Evolutionary conservation across 2,329 filamentous ascomycete species (phyloP).

Genomic region (Aspergillus proliferans): DNA sequence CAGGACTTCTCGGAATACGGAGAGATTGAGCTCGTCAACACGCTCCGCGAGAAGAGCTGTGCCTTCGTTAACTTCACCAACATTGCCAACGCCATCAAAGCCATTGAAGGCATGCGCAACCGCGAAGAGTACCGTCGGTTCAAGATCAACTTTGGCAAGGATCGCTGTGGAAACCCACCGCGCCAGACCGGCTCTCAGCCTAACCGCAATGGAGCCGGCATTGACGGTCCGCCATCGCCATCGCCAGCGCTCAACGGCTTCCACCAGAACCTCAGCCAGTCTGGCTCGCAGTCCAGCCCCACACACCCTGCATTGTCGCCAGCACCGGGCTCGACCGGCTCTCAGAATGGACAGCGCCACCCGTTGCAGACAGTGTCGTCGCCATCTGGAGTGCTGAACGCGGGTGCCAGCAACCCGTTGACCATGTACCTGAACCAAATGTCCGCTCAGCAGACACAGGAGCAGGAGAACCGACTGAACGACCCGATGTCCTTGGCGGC

Average conservation of each 20-base stretch:
- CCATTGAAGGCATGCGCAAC: conserved; percentile 89
- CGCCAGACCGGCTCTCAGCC: conserved; percentile 70
- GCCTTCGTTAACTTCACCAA: conserved; percentile 99
- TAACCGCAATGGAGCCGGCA: conserved; percentile 55
- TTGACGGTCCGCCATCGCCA: conserved; percentile 51
- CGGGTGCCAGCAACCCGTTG: conserved; percentile 74
- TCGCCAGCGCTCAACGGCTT: conserved; percentile 52
- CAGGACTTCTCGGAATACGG: conserved; percentile 97
- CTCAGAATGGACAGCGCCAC: conserved; percentile 53
- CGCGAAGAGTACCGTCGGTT: conserved; percentile 97
- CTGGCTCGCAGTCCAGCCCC: conserved; percentile 55
- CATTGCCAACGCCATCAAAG: conserved; percentile 99
- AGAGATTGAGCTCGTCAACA: conserved; percentile 96
- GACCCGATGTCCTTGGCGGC: conserved; percentile 37
- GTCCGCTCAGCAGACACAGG: conserved; percentile 52
- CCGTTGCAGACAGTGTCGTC: conserved; percentile 50
- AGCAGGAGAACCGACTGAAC: conserved; percentile 52
- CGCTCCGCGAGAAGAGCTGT: conserved; percentile 95
- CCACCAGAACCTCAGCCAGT: conserved; percentile 48
- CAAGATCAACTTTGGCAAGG: conserved; percentile 99
- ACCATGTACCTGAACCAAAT: conserved; percentile 90
- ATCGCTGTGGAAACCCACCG: conserved; percentile 92
- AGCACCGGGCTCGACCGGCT: conserved; percentile 50
- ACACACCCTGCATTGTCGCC: conserved; percentile 49
- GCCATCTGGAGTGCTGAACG: conserved; percentile 70